Evolutionary conservation across 2,329 filamentous ascomycete genomes (phyloP), one percentile per base, ranked within the genome.

Genomic region (Fusarium falciforme): DNA sequence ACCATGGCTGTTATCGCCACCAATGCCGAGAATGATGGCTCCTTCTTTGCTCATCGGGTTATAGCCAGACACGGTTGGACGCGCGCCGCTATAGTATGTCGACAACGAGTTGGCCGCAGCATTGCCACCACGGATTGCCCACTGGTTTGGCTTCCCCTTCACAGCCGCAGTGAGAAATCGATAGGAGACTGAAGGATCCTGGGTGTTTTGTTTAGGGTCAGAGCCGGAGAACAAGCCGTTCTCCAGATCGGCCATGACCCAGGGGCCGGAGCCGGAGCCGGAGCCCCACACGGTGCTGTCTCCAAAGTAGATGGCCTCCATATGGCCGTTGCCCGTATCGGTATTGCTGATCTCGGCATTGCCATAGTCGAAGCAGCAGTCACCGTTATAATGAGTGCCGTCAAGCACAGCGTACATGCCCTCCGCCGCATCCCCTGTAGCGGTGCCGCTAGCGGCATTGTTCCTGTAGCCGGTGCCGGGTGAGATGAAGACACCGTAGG

Each of bases 231-330:
- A 93, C 3, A 93, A 82, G 5, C 89, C 89, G 70, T 93, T 92
- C 78, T 93, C 91, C 0, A 93, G 85, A 80, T 93, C 91, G 0
- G 90, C 91, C 90, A 93, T 92, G 74, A 93, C 79, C 91, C 91
- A 93, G 0, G 91, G 91, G 0, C 91, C 90, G 49, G 74, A 85
- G 52, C 90, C 90, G 5, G 87, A 65, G 10, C 91, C 91, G 9
- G 79, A 80, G 20, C 90, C 90, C 88, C 89, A 91, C 72, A 68
- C 67, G 0, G 84, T 89, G 79, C 77, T 87, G 78, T 83, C 82
- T 1, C 91, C 91, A 75, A 86, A 92, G 85, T 92, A 93, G 67
- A 93, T 89, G 64, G 91, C 89, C 78, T 93, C 91, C 91, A 93
- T 93, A 76, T 92, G 90, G 17, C 89, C 91, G 62, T 88, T 87